These are phyloP conservation scores for Simplicillium aogashimaense DNA, from an alignment of 2,329 filamentous ascomycete species.

Conservation along the genomic window DNA sequence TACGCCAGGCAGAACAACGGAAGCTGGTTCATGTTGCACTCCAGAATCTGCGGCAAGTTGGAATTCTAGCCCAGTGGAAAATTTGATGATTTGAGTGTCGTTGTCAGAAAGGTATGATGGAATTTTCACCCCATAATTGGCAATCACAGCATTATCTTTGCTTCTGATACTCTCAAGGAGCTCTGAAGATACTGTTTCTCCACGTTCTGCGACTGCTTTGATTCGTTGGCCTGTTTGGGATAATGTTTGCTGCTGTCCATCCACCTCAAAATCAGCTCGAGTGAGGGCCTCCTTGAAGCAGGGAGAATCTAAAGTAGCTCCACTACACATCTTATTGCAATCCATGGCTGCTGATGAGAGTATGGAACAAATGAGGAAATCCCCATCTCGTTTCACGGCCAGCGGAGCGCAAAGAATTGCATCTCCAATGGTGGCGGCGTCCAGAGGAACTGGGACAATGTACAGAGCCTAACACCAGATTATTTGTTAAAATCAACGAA, in stretches of 20 bases:
- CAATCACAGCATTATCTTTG: not conserved
- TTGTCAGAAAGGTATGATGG: not conserved
- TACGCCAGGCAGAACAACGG: conserved; percentile 10
- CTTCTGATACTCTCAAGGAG: too few relatives aligned
- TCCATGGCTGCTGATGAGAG: conserved; percentile 8
- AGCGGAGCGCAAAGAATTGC: conserved; percentile 10
- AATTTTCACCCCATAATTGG: not conserved
- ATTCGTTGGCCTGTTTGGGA: not conserved
- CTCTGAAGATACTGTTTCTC: too few relatives aligned
- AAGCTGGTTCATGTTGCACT: not conserved
- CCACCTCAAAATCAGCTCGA: conserved; percentile 5
- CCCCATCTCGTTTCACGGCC: conserved; percentile 8
- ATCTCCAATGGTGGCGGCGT: conserved; percentile 10
- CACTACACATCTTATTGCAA: conserved; percentile 1
- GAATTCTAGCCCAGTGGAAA: conserved; percentile 5
- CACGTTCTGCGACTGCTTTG: too few relatives aligned
- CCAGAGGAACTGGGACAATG: conserved; percentile 11
- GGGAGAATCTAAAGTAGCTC: not conserved
- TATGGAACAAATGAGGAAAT: conserved; percentile 9
- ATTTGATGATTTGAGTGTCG: conserved; percentile 2
- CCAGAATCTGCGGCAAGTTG: not conserved
- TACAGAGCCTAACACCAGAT: conserved; percentile 1
- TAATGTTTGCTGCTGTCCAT: not conserved
- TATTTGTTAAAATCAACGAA: conserved; percentile 1
- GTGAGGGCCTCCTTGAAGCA: conserved; percentile 8